These are phyloP conservation scores for Epichloe gansuensis DNA, from an alignment of 2,329 filamentous ascomycete genomes.

Conservation along the genomic window DNA sequence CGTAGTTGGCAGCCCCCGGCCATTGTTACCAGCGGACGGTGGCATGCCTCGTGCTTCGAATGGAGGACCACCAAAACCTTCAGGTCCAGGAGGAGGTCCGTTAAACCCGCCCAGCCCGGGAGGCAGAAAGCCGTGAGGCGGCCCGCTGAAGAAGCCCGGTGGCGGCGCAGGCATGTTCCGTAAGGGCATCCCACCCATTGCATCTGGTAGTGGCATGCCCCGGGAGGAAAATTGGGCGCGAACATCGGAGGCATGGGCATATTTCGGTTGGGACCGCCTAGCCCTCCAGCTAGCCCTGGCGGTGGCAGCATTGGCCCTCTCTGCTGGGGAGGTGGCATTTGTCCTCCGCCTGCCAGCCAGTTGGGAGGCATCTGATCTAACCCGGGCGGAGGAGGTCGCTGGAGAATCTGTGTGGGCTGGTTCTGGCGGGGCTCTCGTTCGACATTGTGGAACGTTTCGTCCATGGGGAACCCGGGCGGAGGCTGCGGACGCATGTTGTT, in stretches of 20 bases:
- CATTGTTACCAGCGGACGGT: constrained; percentile 31
- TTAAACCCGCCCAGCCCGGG: constrained; percentile 45
- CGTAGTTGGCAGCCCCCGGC: constrained; percentile 21
- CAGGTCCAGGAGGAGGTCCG: constrained; percentile 33
- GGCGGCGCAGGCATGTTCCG: constrained; percentile 45
- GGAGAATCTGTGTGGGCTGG: constrained; percentile 52
- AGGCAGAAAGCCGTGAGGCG: constrained; percentile 40
- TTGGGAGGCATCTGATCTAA: constrained; percentile 47
- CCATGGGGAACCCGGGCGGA: constrained; percentile 38
- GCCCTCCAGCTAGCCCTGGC: constrained; percentile 37
- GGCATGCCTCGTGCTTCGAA: constrained; percentile 47
- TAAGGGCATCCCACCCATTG: constrained; percentile 36
- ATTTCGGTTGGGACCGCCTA: constrained; percentile 21
- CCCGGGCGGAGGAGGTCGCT: constrained; percentile 49
- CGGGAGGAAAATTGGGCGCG: constrained; percentile 47
- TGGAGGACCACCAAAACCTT: constrained; percentile 33
- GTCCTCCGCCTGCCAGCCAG: constrained; percentile 36
- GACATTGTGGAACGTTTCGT: constrained; percentile 38
- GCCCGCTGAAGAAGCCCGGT: constrained; percentile 43
- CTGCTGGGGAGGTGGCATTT: constrained; percentile 30
- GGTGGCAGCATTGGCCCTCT: constrained; percentile 46
- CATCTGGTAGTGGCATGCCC: constrained; percentile 35
- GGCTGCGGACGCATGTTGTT: constrained; percentile 30
- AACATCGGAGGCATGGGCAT: constrained; percentile 47
- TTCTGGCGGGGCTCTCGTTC: constrained; percentile 36